These are phyloP conservation scores for Mycena crocata DNA, from an alignment of 768 basidiomycete genomes.

Conservation along the genomic window DNA sequence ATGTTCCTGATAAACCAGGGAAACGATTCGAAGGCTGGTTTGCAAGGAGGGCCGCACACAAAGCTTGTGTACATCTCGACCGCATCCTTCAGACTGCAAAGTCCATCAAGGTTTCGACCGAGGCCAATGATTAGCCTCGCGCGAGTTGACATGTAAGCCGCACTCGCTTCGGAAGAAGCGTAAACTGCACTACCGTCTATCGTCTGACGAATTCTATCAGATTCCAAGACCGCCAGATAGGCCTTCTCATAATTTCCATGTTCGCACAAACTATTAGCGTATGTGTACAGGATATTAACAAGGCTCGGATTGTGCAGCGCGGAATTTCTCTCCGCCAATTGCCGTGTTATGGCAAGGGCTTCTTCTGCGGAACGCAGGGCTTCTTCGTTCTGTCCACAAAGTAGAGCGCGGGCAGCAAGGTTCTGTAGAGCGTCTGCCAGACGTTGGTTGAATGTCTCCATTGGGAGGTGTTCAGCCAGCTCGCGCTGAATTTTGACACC, in stretches of 20 bases:
- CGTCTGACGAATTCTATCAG: slow-evolving; percentile 4
- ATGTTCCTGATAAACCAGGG: slow-evolving; percentile 32
- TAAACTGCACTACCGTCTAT: slow-evolving; percentile 10
- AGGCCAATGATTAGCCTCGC: slow-evolving; percentile 24
- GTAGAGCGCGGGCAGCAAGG: slow-evolving; percentile 23
- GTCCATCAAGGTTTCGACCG: not conserved
- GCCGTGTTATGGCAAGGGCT: slow-evolving; percentile 15
- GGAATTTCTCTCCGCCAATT: slow-evolving; percentile 11
- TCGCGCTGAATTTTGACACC: slow-evolving; percentile 16
- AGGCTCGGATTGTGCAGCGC: slow-evolving; percentile 3
- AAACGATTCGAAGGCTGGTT: slow-evolving; percentile 27
- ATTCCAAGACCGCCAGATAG: slow-evolving; percentile 8
- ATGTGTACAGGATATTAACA: slow-evolving; percentile 29
- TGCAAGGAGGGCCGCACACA: not conserved
- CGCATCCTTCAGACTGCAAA: slow-evolving; percentile 10
- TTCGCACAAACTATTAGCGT: slow-evolving; percentile 24
- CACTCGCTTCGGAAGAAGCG: slow-evolving; percentile 21
- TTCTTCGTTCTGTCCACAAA: slow-evolving; percentile 17
- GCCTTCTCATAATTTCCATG: slow-evolving; percentile 9
- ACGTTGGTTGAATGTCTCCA: not conserved
- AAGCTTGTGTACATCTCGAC: slow-evolving; percentile 14
- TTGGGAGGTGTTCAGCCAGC: not conserved
- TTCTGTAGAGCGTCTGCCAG: slow-evolving; percentile 29
- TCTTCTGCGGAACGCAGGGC: slow-evolving; percentile 18
- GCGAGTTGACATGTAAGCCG: slow-evolving; percentile 30